These are phyloP conservation scores for Gilbertella persicaria DNA, from an alignment of 371 early-diverging fungal genomes.

Conservation along the genomic window DNA sequence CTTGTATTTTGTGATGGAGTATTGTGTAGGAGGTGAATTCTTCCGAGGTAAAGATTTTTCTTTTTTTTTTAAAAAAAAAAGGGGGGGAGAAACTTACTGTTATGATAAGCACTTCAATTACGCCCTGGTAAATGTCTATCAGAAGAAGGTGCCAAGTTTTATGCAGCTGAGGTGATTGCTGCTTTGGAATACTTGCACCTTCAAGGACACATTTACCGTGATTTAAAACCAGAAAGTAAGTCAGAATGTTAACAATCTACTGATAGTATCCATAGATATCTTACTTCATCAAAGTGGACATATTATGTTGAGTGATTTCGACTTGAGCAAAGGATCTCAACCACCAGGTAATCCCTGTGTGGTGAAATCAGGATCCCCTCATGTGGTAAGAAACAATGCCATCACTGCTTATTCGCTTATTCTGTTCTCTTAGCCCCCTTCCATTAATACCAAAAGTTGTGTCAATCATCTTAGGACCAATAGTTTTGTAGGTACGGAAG, in stretches of 20 bases:
- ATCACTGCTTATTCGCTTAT: background rate
- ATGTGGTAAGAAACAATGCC: slow-evolving; percentile 28
- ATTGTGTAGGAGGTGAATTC: slow-evolving; percentile 99
- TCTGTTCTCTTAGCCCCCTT: slow-evolving; percentile 38
- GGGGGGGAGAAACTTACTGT: background rate
- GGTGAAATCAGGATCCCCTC: slow-evolving; percentile 59
- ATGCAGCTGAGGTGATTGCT: slow-evolving; percentile 96
- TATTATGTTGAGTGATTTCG: slow-evolving; percentile 95
- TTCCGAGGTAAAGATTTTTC: slow-evolving; percentile 76
- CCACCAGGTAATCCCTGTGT: slow-evolving; percentile 74
- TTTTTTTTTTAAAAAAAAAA: background rate
- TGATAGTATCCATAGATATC: slow-evolving; percentile 76
- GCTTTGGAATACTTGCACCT: slow-evolving; percentile 96
- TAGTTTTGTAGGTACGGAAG: slow-evolving; percentile 96
- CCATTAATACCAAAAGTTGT: slow-evolving; percentile 85
- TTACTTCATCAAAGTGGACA: slow-evolving; percentile 90
- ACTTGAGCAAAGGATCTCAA: slow-evolving; percentile 84
- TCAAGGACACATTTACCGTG: slow-evolving; percentile 96
- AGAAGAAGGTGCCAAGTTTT: slow-evolving; percentile 94
- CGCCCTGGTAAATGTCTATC: slow-evolving; percentile 82
- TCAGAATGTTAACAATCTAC: slow-evolving; percentile 1
- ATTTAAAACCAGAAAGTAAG: slow-evolving; percentile 99
- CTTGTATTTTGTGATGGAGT: slow-evolving; percentile 98
- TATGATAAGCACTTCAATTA: slow-evolving; percentile 71
- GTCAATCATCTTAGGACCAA: slow-evolving; percentile 85